Evolutionary conservation across 225 moss, liverwort and hornwort genomes (phyloP).

Genomic region (Physcomitrium patens): DNA sequence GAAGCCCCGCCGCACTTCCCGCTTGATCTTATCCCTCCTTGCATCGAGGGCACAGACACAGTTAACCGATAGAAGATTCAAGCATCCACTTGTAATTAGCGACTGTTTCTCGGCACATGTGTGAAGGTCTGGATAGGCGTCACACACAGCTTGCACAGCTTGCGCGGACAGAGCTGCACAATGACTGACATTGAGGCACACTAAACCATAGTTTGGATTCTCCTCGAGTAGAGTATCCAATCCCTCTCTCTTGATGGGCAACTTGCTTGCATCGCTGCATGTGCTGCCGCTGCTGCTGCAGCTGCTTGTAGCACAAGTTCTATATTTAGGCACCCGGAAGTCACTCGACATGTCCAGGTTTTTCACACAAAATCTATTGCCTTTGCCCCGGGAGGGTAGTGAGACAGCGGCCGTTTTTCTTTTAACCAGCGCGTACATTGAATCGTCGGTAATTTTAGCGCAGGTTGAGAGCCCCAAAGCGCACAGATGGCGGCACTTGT

Average conservation of each 20-base stretch:
- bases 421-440: conserved; percentile 82
- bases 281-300: conserved; percentile 73
- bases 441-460: conserved; percentile 71
- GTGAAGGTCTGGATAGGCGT: conserved; percentile 88
- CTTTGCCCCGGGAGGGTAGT: conserved; percentile 40
- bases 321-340: conserved; percentile 36
- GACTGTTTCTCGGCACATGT: conserved; percentile 85
- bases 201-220: conserved; percentile 61
- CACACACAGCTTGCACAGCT: conserved; percentile 91
- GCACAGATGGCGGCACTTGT: conserved; percentile 74
- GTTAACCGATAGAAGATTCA: conserved; percentile 85
- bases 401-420: conserved; percentile 44
- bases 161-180: conserved; percentile 74
- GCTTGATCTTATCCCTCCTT: conserved; percentile 61
- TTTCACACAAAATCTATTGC: conserved; percentile 36
- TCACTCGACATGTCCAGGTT: conserved; percentile 31
- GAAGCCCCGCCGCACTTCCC: conserved; percentile 42
- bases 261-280: conserved; percentile 77
- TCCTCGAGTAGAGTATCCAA: conserved; percentile 63
- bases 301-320: conserved; percentile 52
- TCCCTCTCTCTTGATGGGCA: conserved; percentile 58
- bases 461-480: conserved; percentile 81
- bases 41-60: conserved; percentile 80
- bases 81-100: conserved; percentile 83
- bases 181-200: conserved; percentile 83